Evolutionary conservation across 345 rosid genomes (phyloP).

Genomic region (Brassica napus): DNA sequence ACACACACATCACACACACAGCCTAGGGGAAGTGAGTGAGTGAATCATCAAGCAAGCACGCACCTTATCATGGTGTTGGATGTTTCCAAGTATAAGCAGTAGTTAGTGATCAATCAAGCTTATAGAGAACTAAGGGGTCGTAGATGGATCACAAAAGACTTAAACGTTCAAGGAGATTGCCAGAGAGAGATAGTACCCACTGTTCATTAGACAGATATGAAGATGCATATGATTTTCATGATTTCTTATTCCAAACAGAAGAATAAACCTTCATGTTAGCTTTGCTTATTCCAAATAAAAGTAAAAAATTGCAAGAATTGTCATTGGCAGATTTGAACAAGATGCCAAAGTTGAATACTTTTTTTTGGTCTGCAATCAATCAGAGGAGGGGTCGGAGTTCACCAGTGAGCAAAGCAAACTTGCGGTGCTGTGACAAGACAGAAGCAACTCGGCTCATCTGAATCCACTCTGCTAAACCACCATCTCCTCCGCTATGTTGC

Average conservation of each 20-base stretch:
- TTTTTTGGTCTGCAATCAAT: background rate
- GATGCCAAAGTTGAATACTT: background rate
- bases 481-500: background rate
- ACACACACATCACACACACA: too few species aligned
- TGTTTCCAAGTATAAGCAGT: too few species aligned
- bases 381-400: slow-evolving; percentile 25
- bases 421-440: slow-evolving; percentile 77
- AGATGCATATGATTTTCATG: background rate
- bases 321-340: background rate
- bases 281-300: background rate
- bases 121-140: too few species aligned
- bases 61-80: too few species aligned
- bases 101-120: too few species aligned
- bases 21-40: too few species aligned
- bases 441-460: slow-evolving; percentile 46
- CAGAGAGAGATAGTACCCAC: too few species aligned
- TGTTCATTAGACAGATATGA: too few species aligned
- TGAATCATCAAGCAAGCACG: too few species aligned
- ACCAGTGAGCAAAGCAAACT: slow-evolving; percentile 59
- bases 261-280: background rate
- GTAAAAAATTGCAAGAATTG: background rate
- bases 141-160: too few species aligned
- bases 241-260: background rate
- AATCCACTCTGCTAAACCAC: background rate
- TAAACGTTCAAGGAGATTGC: too few species aligned